Base-by-base conservation (phyloP, 2,329 filamentous ascomycete species). In the Diaporthe eres region DNA sequence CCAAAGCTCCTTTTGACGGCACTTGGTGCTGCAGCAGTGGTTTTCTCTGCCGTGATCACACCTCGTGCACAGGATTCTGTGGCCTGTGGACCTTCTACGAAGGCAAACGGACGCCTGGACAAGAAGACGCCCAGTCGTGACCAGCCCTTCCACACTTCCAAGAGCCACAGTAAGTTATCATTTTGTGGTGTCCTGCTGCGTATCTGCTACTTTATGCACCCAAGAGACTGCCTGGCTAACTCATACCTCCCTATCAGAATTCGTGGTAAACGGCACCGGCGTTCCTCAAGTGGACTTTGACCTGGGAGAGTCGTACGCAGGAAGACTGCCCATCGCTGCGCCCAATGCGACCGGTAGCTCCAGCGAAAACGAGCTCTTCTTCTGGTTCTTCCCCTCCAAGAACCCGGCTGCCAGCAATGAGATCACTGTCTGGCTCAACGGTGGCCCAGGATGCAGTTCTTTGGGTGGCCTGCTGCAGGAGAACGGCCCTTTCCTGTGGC, bases 201-300 rank as follows among this genome's bases (percentile, higher is more conserved):
- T 8, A 2, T 28, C 5, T 2, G 12, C 6, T 25, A 8, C 9
- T 19, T 44, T 34, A 1, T 8, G 1, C 0, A 25, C 31, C 17
- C 2, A 47, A 1, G 2, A 25, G 37, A 22, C 15, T 3, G 37
- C 5, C 22, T n/a, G 1, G 1, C 19, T 71, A 2, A 72, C 22
- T 28, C 9, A 19, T 8, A 1, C 12, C 19, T 10, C n/a, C 2
- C 15, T 7, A n/a, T 37, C 51, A 92, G 91, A 87, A 77, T 94
- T 92, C 76, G 88, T 87, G 37, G 91, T 94, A 60, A 90, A 95
- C 79, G 91, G 93, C 2, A 88, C 87, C 2, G 86, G 83, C 0
- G 89, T 95, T 61, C 94, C 94, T 0, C 91, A 94, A 22, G 91
- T 95, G 0, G 80, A 88, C 34, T 95, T 94, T 76, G 93, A 95